Percentiles rank a stretch among this genome's conserved stretches.
These are phyloP conservation scores for Metrosideros polymorpha DNA, from an alignment of 441 rosid species.

Conservation along the genomic window DNA sequence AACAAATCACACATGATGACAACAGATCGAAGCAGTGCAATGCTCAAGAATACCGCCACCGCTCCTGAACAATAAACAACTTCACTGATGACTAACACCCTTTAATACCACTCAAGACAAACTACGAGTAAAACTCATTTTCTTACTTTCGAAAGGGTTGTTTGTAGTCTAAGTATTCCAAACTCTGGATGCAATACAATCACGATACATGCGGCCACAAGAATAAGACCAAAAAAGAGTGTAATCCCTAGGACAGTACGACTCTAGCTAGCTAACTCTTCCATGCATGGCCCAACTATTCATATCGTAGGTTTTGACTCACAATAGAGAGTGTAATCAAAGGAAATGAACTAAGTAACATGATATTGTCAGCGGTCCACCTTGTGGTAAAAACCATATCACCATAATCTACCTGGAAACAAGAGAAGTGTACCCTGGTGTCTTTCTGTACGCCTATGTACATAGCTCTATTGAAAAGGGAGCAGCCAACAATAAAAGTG, in stretches of 20 bases:
- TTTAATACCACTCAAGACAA: background rate
- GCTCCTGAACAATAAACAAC: background rate
- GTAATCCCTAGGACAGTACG: background rate
- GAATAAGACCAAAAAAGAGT: background rate
- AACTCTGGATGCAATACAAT: background rate
- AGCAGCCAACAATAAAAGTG: background rate
- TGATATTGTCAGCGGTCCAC: background rate
- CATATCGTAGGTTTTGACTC: background rate
- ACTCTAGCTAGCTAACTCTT: background rate
- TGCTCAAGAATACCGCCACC: background rate
- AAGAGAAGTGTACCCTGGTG: background rate
- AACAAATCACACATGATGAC: background rate
- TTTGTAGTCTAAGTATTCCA: background rate
- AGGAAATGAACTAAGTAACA: background rate
- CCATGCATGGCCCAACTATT: background rate
- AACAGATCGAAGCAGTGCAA: background rate
- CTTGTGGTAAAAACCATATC: background rate
- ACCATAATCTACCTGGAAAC: background rate
- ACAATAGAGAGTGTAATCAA: background rate
- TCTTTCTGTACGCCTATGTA: background rate
- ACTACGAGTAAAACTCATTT: background rate
- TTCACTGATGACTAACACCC: background rate
- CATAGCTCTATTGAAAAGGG: background rate
- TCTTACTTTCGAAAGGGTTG: background rate
- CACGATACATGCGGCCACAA: background rate